These are phyloP conservation scores for Fusarium sp. DNA, from an alignment of 2,329 filamentous ascomycete species.

Conservation along the genomic window DNA sequence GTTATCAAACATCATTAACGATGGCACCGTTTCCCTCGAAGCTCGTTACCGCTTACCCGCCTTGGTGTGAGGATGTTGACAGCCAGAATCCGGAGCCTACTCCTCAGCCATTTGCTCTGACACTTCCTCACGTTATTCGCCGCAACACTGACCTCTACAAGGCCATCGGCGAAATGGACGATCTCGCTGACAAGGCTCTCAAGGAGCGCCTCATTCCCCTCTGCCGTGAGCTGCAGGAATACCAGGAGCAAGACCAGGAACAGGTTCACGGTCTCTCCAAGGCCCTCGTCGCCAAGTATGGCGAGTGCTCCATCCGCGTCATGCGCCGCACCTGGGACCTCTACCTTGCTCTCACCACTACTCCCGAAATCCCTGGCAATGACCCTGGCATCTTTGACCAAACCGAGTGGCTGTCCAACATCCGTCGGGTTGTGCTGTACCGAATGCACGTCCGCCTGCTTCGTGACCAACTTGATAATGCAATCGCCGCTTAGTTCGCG, in stretches of 20 bases:
- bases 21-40: slow-evolving; percentile 29
- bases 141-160: slow-evolving; percentile 25
- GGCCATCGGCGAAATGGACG: neutral
- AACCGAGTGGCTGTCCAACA: slow-evolving; percentile 15
- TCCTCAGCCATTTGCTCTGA: slow-evolving; percentile 9
- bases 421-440: slow-evolving; percentile 21
- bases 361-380: slow-evolving; percentile 20
- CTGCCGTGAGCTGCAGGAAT: slow-evolving; percentile 25
- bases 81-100: neutral
- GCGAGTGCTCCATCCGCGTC: slow-evolving; percentile 32
- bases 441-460: slow-evolving; percentile 28
- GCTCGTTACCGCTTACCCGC: slow-evolving; percentile 26
- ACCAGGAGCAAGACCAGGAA: slow-evolving; percentile 9
- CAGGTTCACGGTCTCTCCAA: slow-evolving; percentile 34
- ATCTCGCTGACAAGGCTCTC: slow-evolving; percentile 16
- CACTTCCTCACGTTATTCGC: slow-evolving; percentile 21
- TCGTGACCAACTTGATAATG: slow-evolving; percentile 24
- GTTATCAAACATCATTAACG: neutral
- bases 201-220: slow-evolving; percentile 17
- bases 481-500: slow-evolving; percentile 35
- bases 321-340: slow-evolving; percentile 37
- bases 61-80: slow-evolving; percentile 9
- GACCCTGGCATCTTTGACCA: slow-evolving; percentile 12
- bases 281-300: slow-evolving; percentile 33
- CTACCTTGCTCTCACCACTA: slow-evolving; percentile 25